Evolutionary conservation across 352 stramenopile species (phyloP), one percentile per base, ranked within the genome.

Genomic region (Pythium brachiatum): DNA sequence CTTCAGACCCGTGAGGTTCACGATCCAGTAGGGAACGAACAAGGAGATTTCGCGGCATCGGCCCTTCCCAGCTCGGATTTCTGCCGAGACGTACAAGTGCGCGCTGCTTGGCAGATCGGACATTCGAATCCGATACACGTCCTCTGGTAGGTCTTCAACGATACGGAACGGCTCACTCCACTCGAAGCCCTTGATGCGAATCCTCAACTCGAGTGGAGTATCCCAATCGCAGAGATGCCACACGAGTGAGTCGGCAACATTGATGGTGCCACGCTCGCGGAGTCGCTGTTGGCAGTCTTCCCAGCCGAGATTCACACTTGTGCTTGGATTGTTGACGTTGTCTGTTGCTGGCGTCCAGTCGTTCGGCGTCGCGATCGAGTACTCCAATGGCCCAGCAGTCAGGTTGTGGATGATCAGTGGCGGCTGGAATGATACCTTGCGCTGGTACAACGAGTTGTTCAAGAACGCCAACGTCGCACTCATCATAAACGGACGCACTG

Each of bases 11-110:
- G 85, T 94, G 51, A 94, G 66, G 56, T 95, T 95, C 25, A 95
- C 82, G 52, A 95, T 91, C 87, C 87, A 95, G 66, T 94, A 95
- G 15, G 87, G 87, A 12, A 94, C 83, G 56, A 86, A 94, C n/a
- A 95, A 62, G 16, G 89, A 83, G 39, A 95, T 64, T 53, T 94
- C 85, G 11, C 75, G 77, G 26, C 80, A 91, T 8, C 73, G 68
- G 7, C 81, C 80, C 64, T 74, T 81, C 7, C 73, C 75, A 41
- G 73, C 72, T 36, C 81, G 68, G 44, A 76, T 78, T 47, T 94
- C 85, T 15, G 72, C 81, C 16, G 79, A 89, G 38, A 94, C 71
- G 63, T 86, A 91, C 55, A 94, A 65, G 29, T 81, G 63, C 16
- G 85, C 81, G 43, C 86, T 82, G 26, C 74, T 91, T n/a, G 89